phyloP scores from a whole-genome alignment of 768 basidiomycete species.

The Trichaptum fuscoviolaceum region DNA sequence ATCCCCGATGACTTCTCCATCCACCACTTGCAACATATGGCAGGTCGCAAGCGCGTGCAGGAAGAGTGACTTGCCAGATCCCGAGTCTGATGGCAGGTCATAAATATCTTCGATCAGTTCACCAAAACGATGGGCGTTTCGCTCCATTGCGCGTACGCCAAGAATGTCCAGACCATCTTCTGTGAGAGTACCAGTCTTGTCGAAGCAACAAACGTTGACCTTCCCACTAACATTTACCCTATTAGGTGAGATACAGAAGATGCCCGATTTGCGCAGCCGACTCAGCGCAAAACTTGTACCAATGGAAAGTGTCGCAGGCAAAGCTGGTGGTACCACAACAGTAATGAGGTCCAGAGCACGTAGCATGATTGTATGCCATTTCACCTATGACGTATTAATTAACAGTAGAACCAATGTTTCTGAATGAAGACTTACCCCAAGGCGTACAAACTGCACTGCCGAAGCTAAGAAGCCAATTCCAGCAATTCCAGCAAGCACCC shows the following conservation, averaged over 20 bases:
- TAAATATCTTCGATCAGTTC: constrained; percentile 84
- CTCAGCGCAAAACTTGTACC: constrained; percentile 93
- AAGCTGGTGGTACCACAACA: constrained; percentile 93
- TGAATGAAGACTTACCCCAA: constrained; percentile 59
- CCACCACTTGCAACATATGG: constrained; percentile 89
- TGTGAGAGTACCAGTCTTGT: constrained; percentile 98
- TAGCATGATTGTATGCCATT: constrained; percentile 85
- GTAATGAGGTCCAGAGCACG: constrained; percentile 95
- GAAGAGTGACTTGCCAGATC: constrained; percentile 71
- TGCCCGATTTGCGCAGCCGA: constrained; percentile 78
- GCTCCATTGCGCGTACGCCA: constrained; percentile 83
- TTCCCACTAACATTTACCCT: constrained; percentile 94
- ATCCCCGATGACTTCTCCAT: constrained; percentile 87
- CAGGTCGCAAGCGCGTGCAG: constrained; percentile 93
- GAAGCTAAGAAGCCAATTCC: constrained; percentile 87
- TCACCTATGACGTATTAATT: constrained; percentile 46
- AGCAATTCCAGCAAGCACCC: constrained; percentile 88
- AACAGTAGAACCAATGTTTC: constrained; percentile 9
- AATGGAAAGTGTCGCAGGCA: constrained; percentile 95
- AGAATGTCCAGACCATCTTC: constrained; percentile 98
- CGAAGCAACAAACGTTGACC: constrained; percentile 96
- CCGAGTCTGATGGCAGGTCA: constrained; percentile 65
- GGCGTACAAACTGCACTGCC: constrained; percentile 84
- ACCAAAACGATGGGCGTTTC: constrained; percentile 72
- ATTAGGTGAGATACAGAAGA: constrained; percentile 96